Conservation (phyloP, 768 basidiomycete species). For the Pleurotus eryngii region DNA sequence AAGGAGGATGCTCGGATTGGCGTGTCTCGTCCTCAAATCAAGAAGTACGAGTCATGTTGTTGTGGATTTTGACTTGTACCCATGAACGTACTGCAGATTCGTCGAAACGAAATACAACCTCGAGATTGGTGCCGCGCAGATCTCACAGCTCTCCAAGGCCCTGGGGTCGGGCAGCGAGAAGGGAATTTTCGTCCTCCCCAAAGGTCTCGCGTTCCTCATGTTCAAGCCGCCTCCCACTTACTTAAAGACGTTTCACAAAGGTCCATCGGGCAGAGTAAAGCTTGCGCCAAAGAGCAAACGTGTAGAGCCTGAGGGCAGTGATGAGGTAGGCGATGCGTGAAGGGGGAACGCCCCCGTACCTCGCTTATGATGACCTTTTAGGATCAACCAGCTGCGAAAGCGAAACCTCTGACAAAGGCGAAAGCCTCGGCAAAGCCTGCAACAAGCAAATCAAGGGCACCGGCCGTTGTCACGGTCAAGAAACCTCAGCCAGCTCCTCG, state of each 20-base stretch:
- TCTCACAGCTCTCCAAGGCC: conserved; percentile 74
- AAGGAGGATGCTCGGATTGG: conserved; percentile 77
- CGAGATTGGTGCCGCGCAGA: conserved; percentile 75
- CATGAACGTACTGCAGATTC: conserved; percentile 44
- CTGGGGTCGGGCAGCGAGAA: conserved; percentile 81
- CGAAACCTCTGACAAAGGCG: conserved; percentile 36
- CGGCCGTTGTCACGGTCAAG: conserved; percentile 11
- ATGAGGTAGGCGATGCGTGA: conserved; percentile 35
- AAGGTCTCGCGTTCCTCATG: conserved; percentile 47
- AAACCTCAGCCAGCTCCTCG: conserved; percentile 17
- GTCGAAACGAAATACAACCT: conserved; percentile 83
- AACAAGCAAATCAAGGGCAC: conserved; percentile 10
- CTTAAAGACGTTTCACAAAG: conserved; percentile 33
- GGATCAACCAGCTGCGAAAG: conserved; percentile 20
- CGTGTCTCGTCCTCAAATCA: conserved; percentile 89
- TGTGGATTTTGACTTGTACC: conserved; percentile 12
- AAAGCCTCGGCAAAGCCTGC: conserved; percentile 38
- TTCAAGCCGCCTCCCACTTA: conserved; percentile 3
- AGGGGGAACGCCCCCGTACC: too few relatives aligned
- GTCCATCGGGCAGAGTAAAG: conserved; percentile 72
- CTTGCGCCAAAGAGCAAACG: conserved; percentile 50
- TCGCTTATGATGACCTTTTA: conserved; percentile 8
- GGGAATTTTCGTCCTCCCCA: conserved; percentile 81
- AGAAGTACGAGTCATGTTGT: conserved; percentile 59
- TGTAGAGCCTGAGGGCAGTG: conserved; percentile 25